Conservation (phyloP, 192 early-diverging fungal species). For the Lunasporangiospora selenospora region DNA sequence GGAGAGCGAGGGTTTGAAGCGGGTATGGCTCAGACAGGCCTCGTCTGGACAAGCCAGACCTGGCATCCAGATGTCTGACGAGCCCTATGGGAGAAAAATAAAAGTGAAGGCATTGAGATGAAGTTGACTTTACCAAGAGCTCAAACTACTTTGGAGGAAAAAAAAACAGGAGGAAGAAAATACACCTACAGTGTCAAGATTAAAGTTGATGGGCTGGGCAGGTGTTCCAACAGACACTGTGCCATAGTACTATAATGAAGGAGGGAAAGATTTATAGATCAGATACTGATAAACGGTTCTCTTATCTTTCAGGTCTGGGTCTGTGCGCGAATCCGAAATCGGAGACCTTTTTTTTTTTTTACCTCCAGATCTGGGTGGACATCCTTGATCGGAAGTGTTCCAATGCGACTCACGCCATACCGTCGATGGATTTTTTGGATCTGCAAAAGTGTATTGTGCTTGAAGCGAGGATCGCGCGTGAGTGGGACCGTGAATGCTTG, state of each 20-base stretch:
- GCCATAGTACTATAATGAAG: slow-evolving; percentile 48
- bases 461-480: slow-evolving; percentile 14
- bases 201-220: slow-evolving; percentile 24
- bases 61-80: slow-evolving; percentile 64
- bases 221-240: slow-evolving; percentile 43
- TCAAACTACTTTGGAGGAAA: not conserved
- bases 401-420: too few relatives aligned
- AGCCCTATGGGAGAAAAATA: slow-evolving; percentile 39
- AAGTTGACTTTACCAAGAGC: not conserved
- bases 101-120: not conserved
- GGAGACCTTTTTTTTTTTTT: too few relatives aligned
- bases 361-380: too few relatives aligned
- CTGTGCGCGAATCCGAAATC: too few relatives aligned
- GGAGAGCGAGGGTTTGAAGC: slow-evolving; percentile 53
- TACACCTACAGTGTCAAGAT: slow-evolving; percentile 41
- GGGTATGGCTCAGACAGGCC: slow-evolving; percentile 54
- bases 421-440: slow-evolving; percentile 21
- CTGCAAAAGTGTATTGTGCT: slow-evolving; percentile 10
- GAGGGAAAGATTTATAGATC: too few relatives aligned
- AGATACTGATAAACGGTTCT: too few relatives aligned
- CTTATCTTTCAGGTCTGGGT: too few relatives aligned
- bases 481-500: slow-evolving; percentile 2
- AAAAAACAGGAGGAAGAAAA: not conserved
- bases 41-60: slow-evolving; percentile 47
- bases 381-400: too few relatives aligned